Evolutionary conservation across 23 red algal genomes (phyloP).

Genomic region (Gracilariopsis chorda): DNA sequence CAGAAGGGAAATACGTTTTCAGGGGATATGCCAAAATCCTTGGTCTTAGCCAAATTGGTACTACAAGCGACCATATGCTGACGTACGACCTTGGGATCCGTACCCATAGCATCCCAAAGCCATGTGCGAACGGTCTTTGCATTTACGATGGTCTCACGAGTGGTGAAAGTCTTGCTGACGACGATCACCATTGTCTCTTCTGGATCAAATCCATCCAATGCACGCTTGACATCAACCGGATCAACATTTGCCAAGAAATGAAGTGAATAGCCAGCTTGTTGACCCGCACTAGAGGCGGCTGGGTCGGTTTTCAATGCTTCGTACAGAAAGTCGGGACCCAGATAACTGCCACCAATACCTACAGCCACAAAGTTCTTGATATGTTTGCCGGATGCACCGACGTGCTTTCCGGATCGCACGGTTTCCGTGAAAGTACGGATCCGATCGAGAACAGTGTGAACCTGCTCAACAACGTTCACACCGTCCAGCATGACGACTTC

Average conservation of each 20-base stretch:
- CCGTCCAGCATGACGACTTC: conserved; percentile 80
- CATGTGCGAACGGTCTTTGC: conserved; percentile 83
- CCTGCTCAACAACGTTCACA: conserved; percentile 79
- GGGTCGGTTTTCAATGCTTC: conserved; percentile 83
- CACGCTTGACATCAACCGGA: conserved; percentile 83
- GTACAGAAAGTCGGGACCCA: conserved; percentile 98
- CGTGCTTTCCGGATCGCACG: conserved; percentile 67
- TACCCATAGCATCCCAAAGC: conserved; percentile 78
- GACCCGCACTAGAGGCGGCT: conserved; percentile 38
- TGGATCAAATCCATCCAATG: conserved; percentile 63
- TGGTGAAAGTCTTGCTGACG: conserved; percentile 96
- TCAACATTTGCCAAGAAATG: conserved; percentile 97
- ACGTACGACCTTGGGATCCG: conserved; percentile 26
- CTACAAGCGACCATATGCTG: conserved; percentile 94
- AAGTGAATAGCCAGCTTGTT: conserved; percentile 48
- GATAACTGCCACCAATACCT: conserved; percentile 95
- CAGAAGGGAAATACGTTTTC: conserved; percentile 95
- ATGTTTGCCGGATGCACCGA: conserved; percentile 76
- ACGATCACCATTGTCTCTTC: conserved; percentile 93
- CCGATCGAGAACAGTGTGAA: conserved; percentile 71
- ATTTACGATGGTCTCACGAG: conserved; percentile 92
- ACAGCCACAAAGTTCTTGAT: conserved; percentile 88
- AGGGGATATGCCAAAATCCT: conserved; percentile 86
- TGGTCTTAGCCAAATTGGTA: conserved; percentile 78
- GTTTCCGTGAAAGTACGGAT: conserved; percentile 76